Base-by-base conservation (phyloP, 345 rosid species). In the Populus nigra region DNA sequence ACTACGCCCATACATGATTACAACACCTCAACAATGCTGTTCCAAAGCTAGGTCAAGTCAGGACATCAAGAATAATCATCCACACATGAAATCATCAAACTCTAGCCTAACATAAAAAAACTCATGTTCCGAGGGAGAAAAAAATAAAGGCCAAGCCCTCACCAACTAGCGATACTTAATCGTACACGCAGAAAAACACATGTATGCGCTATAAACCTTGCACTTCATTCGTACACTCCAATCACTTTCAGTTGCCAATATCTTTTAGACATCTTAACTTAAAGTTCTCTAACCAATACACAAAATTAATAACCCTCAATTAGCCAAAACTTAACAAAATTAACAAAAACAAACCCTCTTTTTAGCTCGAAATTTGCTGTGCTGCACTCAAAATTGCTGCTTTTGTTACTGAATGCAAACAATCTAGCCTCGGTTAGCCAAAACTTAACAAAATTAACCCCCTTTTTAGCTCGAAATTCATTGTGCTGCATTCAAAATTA, bases 1-100 rank as follows among this genome's bases (percentile, higher is more conserved):
- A 68, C 87, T 82, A 68, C 87, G 88, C 31, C 91, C 88, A 85
- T 84, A 89, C 92, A 89, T 89, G 88, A 73, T 82, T 71, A 62
- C 27, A 49, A 38, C 74, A 69, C 73, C 76, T 82, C 77, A 87
- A 18, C 47, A 69, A 68, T 23, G 57, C 69, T 29, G 61, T 72
- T 18, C 29, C n/a, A 17, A 27, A 35, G 33, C 49, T 31, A 31
- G 29, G 7, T 43, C 13, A 38, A 36, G 41, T 65, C 71, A 50
- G 41, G 39, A 73, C 68, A 72, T 33, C 29, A 27, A 55, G n/a
- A 55, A 22, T 9, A 55, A 22, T 49, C 20, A 49, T 55, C 61
- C 20, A 55, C 25, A 69, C 22, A 49, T 1, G 16, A 61, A 8
- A 39, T 50, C 35, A 7, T 8, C 35, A 22, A 38, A 53, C 38